Conservation (phyloP, 257 asterid genomes). For the Verbascum thapsus region DNA sequence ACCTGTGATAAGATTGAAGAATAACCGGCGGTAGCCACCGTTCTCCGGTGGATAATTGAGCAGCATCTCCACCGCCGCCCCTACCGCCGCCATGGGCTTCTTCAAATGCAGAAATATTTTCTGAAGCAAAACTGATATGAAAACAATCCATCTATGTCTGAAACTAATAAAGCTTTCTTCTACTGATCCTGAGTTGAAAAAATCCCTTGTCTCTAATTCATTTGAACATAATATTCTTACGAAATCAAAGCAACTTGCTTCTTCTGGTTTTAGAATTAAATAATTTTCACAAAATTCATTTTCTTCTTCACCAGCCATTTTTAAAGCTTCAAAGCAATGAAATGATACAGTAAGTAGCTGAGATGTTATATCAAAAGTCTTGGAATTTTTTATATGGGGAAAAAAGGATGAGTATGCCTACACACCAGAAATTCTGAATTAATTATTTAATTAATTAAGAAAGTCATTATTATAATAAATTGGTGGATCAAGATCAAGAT, state of each 20-base stretch:
- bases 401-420: neutral
- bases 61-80: slow-evolving; percentile 41
- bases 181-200: slow-evolving; percentile 28
- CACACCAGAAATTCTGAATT: neutral
- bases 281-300: slow-evolving; percentile 39
- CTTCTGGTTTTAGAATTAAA: slow-evolving; percentile 44
- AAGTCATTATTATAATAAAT: slow-evolving; percentile 16
- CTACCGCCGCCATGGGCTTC: slow-evolving; percentile 48
- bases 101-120: slow-evolving; percentile 38
- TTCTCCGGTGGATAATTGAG: slow-evolving; percentile 53
- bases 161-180: slow-evolving; percentile 28
- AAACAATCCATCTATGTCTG: slow-evolving; percentile 57
- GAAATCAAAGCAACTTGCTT: slow-evolving; percentile 48
- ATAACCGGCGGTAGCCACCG: slow-evolving; percentile 50
- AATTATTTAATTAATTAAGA: neutral
- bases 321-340: slow-evolving; percentile 35
- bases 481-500: slow-evolving; percentile 18
- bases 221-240: slow-evolving; percentile 43
- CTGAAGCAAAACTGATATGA: slow-evolving; percentile 51
- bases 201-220: slow-evolving; percentile 38
- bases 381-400: neutral
- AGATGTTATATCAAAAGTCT: slow-evolving; percentile 2
- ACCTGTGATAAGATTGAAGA: slow-evolving; percentile 53
- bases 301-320: slow-evolving; percentile 36
- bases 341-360: neutral